Base-by-base conservation (phyloP, 1,139 yeast species). In the Yamadazyma sp. region DNA sequence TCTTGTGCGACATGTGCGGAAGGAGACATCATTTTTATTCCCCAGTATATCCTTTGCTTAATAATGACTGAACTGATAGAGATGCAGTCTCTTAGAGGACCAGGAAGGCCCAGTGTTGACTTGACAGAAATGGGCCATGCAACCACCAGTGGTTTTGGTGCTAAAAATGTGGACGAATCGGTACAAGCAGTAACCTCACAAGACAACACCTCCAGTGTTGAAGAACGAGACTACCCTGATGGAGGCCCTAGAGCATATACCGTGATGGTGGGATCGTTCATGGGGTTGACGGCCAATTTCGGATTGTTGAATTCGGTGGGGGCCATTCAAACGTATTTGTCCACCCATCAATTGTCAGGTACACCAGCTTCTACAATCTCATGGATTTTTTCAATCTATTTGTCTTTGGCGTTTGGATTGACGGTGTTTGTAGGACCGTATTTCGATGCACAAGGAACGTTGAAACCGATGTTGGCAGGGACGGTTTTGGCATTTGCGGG, bases 381-480 rank as follows among this genome's bases (percentile, higher is more conserved):
- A 5, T 83, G 89, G 89, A 73, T 82, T 41, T 83, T 82, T 52
- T 76, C 86, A 3, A 62, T 82, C n/a, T 80, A 73, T 53, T 60
- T 74, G 37, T 77, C 80, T 39, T 58, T 82, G 25, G 67, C 82
- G 28, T 79, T 80, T 51, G 70, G 76, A 17, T 69, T 80, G 16
- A 82, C 84, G 0, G 70, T 83, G 8, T 62, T 79, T 30, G 56
- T 61, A 9, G 70, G 70, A 0, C 66, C 68, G 5, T 50, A 53
- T 17, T 78, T 78, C 46, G 83, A 78, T 47, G 57, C 70, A 41
- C 57, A 66, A 34, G 83, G 83, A 2, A 62, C 78, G 8, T 55
- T 61, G 11, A 51, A 51, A 16, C 70, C 80, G 9, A 58, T 78
- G 56, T 36, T 66, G 2, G 44, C 58, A 2, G 81, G 84, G 1